These are phyloP conservation scores for Umbilicaria muhlenbergii DNA, from an alignment of 495 filamentous ascomycete species.

Conservation along the genomic window DNA sequence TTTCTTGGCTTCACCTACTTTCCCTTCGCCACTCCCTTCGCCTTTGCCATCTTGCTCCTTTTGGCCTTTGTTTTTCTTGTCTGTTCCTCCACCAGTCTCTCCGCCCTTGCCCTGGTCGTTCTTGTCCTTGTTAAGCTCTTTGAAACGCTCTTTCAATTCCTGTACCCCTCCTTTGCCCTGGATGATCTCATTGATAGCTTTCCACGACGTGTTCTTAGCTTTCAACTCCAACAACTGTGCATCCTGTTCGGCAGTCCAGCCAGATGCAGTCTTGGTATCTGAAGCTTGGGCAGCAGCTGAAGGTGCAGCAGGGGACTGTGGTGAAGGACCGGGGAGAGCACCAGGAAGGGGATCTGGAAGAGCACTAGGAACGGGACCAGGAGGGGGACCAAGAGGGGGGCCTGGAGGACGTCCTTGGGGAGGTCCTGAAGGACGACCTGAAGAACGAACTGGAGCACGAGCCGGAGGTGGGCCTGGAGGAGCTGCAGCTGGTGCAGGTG, in stretches of 20 bases:
- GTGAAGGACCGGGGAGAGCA: background rate
- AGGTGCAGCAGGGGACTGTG: background rate
- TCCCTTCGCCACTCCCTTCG: background rate
- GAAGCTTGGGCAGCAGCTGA: background rate
- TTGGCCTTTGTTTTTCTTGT: no score
- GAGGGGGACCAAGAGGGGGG: background rate
- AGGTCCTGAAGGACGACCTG: background rate
- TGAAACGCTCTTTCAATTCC: conserved; percentile 15
- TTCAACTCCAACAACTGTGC: conserved; percentile 10
- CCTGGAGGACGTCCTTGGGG: background rate
- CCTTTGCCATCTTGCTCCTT: background rate
- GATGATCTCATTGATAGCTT: conserved; percentile 12
- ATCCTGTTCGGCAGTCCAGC: conserved; percentile 16
- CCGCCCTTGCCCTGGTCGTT: background rate
- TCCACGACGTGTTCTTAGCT: conserved; percentile 13
- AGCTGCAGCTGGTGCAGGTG: background rate
- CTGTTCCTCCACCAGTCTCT: no score
- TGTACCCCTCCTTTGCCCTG: conserved; percentile 4
- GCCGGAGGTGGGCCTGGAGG: background rate
- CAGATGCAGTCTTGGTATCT: background rate
- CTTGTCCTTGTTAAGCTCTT: conserved; percentile 1
- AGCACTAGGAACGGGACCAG: background rate
- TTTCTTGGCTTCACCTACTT: background rate
- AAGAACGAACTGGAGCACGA: background rate
- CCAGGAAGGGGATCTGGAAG: background rate